phyloP scores from a whole-genome alignment of 257 asterid genomes.

The Fraxinus cuspidata region DNA sequence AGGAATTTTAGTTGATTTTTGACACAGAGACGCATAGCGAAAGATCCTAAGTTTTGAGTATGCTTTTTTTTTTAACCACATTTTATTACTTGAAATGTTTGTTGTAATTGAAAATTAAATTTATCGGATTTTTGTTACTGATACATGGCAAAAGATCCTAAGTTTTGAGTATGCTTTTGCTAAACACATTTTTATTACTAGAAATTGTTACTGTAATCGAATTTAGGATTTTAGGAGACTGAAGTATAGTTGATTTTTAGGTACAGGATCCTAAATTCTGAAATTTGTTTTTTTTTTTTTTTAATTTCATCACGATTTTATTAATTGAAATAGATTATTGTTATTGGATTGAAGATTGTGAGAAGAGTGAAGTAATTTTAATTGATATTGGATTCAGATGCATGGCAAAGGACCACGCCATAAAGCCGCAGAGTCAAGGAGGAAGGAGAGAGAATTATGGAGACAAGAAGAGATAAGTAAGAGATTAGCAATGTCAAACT shows the following conservation, averaged over 20 bases:
- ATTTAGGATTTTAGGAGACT: neutral
- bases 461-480: slow-evolving; percentile 48
- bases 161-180: neutral
- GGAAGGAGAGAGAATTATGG: slow-evolving; percentile 44
- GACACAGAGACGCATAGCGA: neutral
- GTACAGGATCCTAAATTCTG: neutral
- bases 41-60: neutral
- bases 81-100: neutral
- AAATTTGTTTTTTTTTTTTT: neutral
- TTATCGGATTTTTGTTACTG: neutral
- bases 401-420: slow-evolving; percentile 67
- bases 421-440: slow-evolving; percentile 48
- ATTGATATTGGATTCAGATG: slow-evolving; percentile 35
- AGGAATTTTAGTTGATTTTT: neutral
- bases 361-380: neutral
- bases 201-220: neutral
- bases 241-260: neutral
- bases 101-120: neutral
- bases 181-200: neutral
- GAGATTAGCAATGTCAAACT: slow-evolving; percentile 49
- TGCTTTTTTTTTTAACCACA: neutral
- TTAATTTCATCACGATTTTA: neutral
- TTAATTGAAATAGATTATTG: neutral
- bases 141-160: neutral
- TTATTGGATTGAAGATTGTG: neutral